Evolutionary conservation across 148 eudicot species (phyloP), one percentile per base, ranked within the genome.

Genomic region (Persicaria tinctoria): DNA sequence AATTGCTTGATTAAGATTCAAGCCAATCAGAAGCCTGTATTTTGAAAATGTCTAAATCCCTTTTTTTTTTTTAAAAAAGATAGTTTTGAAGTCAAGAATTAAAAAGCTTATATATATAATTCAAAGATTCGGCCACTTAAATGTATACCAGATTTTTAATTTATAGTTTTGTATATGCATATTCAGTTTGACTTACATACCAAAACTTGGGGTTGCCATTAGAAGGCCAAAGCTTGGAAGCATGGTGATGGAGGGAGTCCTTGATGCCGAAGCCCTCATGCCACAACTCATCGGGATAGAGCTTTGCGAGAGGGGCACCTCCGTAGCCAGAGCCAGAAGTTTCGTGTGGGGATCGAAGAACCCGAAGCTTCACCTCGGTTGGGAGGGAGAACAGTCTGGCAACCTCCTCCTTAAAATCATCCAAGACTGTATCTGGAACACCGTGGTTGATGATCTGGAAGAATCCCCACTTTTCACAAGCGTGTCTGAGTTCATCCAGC

Each of bases 271-370:
- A 83, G 8, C 85, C 85, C 70, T 83, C 85, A 46, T 76, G 77
- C 85, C 85, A 83, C 80, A 80, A 53, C 16, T 17, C 41, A 78
- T 77, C 77, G 1, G 51, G 17, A n/a, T 55, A 80, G 55, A 80
- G 71, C 48, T 50, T 73, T 23, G 76, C 51, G 13, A 83, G 75
- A 11, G 72, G 56, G 8, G 78, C 77, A 8, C 51, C 53, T 13
- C 85, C 85, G 41, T 83, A 83, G 38, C 85, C 85, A 8, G 75
- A 83, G 38, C 85, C 85, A 8, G 75, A 48, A 23, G 55, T 6
- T 5, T 69, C 68, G 4, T 59, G 66, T 10, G 70, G 51, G 0
- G 76, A 54, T 23, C 85, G 70, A 3, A 80, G n/a, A 5, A 17
- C 80, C 63, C 62, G 59, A 50, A 64, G 60, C 63, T 83, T 83